phyloP scores from a whole-genome alignment of 768 basidiomycete genomes.

The Termitomyces heimii region DNA sequence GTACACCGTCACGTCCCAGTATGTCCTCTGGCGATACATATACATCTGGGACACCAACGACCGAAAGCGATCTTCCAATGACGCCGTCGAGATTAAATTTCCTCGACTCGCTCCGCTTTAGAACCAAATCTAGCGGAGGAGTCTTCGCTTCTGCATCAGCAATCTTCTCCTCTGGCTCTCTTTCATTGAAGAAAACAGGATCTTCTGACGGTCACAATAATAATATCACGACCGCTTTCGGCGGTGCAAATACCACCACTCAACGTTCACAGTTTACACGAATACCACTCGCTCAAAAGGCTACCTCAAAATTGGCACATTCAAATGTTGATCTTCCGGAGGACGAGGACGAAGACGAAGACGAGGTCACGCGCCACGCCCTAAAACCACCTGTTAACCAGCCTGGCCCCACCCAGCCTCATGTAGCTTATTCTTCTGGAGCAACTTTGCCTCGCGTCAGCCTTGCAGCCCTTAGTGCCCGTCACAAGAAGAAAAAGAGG shows the following conservation, averaged over 20 bases:
- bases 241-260: slow-evolving; percentile 4
- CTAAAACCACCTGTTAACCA: slow-evolving; percentile 7
- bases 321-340: slow-evolving; percentile 11
- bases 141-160: slow-evolving; percentile 24
- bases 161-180: slow-evolving; percentile 22
- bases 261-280: slow-evolving; percentile 13
- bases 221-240: slow-evolving; percentile 11
- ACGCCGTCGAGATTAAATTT: slow-evolving; percentile 35
- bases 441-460: slow-evolving; percentile 26
- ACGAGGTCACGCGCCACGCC: slow-evolving; percentile 10
- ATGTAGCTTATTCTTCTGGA: slow-evolving; percentile 30
- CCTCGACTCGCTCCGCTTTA: slow-evolving; percentile 33
- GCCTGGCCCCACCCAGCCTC: slow-evolving; percentile 20
- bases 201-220: slow-evolving; percentile 9
- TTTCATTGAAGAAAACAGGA: slow-evolving; percentile 21
- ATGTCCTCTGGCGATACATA: slow-evolving; percentile 56
- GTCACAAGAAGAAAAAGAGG: slow-evolving; percentile 49
- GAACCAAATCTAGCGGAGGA: slow-evolving; percentile 24
- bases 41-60: slow-evolving; percentile 41
- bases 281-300: slow-evolving; percentile 26
- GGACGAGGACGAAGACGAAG: slow-evolving; percentile 22
- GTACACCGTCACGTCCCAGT: slow-evolving; percentile 47
- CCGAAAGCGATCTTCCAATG: slow-evolving; percentile 35
- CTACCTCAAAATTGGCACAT: slow-evolving; percentile 17
- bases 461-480: slow-evolving; percentile 34